Evolutionary conservation across 2,329 filamentous ascomycete genomes (phyloP), one percentile per base, ranked within the genome.

Genomic region (Daldinia sp.): DNA sequence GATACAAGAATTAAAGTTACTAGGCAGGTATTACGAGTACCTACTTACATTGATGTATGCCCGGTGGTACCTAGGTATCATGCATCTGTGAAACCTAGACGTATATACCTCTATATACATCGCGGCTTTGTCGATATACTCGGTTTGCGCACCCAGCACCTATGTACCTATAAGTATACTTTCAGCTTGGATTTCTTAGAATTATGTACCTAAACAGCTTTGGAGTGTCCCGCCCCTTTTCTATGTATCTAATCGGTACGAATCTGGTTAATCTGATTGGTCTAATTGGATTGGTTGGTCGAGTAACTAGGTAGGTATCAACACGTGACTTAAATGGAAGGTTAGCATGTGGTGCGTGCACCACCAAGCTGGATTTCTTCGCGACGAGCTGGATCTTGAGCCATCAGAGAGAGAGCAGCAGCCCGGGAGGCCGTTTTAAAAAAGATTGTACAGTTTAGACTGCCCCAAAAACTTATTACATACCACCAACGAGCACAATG

Each of bases 401-500:
- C 54, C 53, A 57, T 58, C 52, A 54, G 58, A 53, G 25, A 59
- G 48, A 55, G 52, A 48, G 58, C 58, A 58, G 48, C 59, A 50
- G 59, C 53, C 59, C 54, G 51, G 59, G 48, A 48, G 19, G 58
- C 59, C 59, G 59, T 58, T 58, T 62, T 58, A 62, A 62, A 62
- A 62, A 62, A 58, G 59, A 62, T 62, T 62, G 59, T 62, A 62
- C 54, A 57, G 59, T 58, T 58, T 58, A 62, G 57, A 51, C 54
- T 54, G 59, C 58, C 63, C 63, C 50, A 62, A 58, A 60, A 65
- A 63, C 51, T 47, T 53, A 62, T 62, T 62, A 50, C 47, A 50
- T 50, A 58, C 59, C 43, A 62, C 59, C 59, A 62, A 62, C 59
- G 59, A 66, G 47, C 61, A 63, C 70, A 73, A 76, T 74, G 75